Evolutionary conservation across 164 flowering plant species (phyloP).

Genomic region (Chloranthus sessilifolius): DNA sequence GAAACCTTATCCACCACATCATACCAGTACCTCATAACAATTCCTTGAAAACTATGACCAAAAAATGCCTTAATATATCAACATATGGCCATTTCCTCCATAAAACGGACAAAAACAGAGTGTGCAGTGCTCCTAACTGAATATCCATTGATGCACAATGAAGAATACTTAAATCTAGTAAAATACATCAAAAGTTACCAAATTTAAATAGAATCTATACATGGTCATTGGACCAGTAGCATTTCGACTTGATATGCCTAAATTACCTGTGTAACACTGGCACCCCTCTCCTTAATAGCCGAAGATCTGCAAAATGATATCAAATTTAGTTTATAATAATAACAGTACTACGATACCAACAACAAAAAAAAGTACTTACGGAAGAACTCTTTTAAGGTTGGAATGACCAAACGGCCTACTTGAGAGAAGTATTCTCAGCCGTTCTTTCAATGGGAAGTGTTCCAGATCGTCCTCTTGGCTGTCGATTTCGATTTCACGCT

Average conservation of each 20-base stretch:
- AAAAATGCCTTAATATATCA: no score
- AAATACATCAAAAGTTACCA: not conserved
- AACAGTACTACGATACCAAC: not conserved
- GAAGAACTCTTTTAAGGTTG: not conserved
- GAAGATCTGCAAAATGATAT: not conserved
- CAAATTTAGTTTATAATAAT: not conserved
- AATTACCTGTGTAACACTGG: no score
- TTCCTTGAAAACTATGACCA: no score
- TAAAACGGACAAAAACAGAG: no score
- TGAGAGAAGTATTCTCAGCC: slow-evolving; percentile 5
- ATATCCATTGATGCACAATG: no score
- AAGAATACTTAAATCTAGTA: not conserved
- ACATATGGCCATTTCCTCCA: no score
- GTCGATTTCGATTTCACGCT: slow-evolving; percentile 1
- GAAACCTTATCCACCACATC: no score
- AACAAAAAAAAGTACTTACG: not conserved
- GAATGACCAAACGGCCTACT: not conserved
- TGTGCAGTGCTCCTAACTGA: no score
- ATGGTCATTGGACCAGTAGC: not conserved
- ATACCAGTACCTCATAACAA: no score
- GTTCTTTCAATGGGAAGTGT: slow-evolving; percentile 11
- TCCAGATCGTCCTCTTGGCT: slow-evolving; percentile 8
- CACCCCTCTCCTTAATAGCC: not conserved
- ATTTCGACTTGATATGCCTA: no score
- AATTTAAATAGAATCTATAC: not conserved